phyloP scores from a whole-genome alignment of 345 rosid genomes.

The Salix udensis region DNA sequence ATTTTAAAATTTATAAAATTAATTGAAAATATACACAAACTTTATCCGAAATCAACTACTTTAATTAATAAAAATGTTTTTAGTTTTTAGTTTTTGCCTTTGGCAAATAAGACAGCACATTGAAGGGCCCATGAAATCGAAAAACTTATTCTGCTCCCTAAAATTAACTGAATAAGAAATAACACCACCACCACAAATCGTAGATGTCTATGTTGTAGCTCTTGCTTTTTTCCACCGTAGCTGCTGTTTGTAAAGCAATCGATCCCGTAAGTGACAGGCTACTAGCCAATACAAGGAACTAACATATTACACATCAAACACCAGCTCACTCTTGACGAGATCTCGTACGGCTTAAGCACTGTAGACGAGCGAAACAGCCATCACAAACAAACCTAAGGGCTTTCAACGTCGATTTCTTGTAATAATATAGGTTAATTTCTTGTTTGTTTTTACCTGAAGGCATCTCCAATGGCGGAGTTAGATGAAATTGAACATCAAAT shows the following conservation, averaged over 20 bases:
- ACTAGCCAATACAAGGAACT: neutral
- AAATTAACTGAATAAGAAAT: neutral
- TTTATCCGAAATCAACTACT: no score
- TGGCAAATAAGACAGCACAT: neutral
- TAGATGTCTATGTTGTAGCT: neutral
- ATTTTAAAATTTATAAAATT: no score
- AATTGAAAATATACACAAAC: no score
- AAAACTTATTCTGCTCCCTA: neutral
- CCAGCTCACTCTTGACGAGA: neutral
- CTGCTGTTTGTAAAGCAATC: neutral
- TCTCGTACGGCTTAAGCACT: neutral
- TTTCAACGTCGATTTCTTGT: conserved; percentile 2
- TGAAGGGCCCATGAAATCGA: conserved; percentile 11
- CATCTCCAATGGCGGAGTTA: no score
- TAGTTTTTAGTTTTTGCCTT: neutral
- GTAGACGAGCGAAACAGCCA: neutral
- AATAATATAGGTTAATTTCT: neutral
- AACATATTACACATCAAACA: neutral
- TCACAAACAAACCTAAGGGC: neutral
- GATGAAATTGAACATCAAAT: no score
- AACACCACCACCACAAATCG: no score
- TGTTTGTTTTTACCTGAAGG: neutral
- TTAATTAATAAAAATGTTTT: neutral
- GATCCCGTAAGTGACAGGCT: neutral
- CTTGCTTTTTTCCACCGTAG: neutral